phyloP scores from a whole-genome alignment of 2,329 filamentous ascomycete genomes.

The Xylaria digitata region DNA sequence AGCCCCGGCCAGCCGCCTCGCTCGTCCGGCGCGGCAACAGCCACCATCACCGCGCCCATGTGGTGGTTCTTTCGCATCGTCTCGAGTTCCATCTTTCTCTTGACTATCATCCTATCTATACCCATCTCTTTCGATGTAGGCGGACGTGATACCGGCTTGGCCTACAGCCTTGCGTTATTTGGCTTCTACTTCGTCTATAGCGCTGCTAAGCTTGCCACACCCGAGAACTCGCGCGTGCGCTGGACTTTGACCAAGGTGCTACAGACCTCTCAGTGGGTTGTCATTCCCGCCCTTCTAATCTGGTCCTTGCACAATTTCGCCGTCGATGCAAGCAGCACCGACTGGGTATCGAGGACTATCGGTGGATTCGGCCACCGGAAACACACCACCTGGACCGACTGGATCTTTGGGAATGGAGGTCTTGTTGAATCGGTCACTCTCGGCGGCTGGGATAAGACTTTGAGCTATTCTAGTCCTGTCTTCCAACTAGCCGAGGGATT shows the following conservation, averaged over 20 bases:
- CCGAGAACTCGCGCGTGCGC: conserved; percentile 80
- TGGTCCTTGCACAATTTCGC: conserved; percentile 97
- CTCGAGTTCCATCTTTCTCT: conserved; percentile 85
- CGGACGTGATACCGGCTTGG: conserved; percentile 91
- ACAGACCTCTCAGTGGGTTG: conserved; percentile 83
- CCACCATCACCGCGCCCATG: conserved; percentile 70
- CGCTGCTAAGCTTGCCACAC: conserved; percentile 80
- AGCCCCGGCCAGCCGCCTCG: conserved; percentile 50
- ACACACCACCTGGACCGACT: conserved; percentile 77
- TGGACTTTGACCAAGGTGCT: conserved; percentile 76
- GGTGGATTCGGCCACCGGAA: conserved; percentile 70
- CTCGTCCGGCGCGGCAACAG: conserved; percentile 50
- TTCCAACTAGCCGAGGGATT: conserved; percentile 97
- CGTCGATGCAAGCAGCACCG: conserved; percentile 80
- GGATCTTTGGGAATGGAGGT: conserved; percentile 88
- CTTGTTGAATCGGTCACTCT: conserved; percentile 83
- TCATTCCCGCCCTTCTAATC: conserved; percentile 87
- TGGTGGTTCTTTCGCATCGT: conserved; percentile 83
- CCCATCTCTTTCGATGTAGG: conserved; percentile 98
- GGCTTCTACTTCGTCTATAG: conserved; percentile 93
- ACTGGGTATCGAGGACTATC: conserved; percentile 86
- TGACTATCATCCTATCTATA: conserved; percentile 93
- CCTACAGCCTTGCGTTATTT: conserved; percentile 90
- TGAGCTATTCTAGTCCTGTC: conserved; percentile 90
- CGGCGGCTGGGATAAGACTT: conserved; percentile 86